Evolutionary conservation across 495 filamentous ascomycete genomes (phyloP).

Genomic region (Friedmanniomyces endolithicus): DNA sequence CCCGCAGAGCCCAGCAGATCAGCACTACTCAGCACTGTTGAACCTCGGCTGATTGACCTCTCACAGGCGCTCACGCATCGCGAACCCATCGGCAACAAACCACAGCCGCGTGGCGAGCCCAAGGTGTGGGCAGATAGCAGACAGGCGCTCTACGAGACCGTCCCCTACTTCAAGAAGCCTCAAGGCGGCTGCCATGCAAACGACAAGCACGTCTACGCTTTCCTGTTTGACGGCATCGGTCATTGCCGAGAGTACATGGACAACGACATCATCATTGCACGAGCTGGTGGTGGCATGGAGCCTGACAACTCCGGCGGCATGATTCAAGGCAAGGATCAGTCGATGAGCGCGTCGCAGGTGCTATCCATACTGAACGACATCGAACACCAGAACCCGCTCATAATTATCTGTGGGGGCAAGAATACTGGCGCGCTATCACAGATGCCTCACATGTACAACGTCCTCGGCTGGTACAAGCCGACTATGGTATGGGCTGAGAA

Average conservation of each 20-base stretch:
- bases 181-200: slow-evolving; percentile 48
- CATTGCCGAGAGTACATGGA: slow-evolving; percentile 49
- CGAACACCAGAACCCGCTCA: slow-evolving; percentile 23
- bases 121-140: slow-evolving; percentile 49
- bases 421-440: slow-evolving; percentile 41
- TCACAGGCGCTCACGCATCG: slow-evolving; percentile 1
- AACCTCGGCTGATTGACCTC: neutral
- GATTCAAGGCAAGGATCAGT: slow-evolving; percentile 22
- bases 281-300: slow-evolving; percentile 28
- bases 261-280: slow-evolving; percentile 50
- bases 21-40: neutral
- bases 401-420: slow-evolving; percentile 36
- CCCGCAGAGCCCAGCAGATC: neutral
- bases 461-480: slow-evolving; percentile 62
- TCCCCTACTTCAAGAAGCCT: slow-evolving; percentile 51
- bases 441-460: slow-evolving; percentile 52
- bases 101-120: slow-evolving; percentile 35
- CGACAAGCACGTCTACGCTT: slow-evolving; percentile 39
- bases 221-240: slow-evolving; percentile 45
- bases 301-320: slow-evolving; percentile 16
- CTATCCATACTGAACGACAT: slow-evolving; percentile 23
- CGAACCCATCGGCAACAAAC: slow-evolving; percentile 10
- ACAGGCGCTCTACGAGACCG: slow-evolving; percentile 50
- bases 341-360: slow-evolving; percentile 10
- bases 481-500: slow-evolving; percentile 64